These are phyloP conservation scores for Rubus parviflorus DNA, from an alignment of 306 rosid genomes.

Conservation along the genomic window DNA sequence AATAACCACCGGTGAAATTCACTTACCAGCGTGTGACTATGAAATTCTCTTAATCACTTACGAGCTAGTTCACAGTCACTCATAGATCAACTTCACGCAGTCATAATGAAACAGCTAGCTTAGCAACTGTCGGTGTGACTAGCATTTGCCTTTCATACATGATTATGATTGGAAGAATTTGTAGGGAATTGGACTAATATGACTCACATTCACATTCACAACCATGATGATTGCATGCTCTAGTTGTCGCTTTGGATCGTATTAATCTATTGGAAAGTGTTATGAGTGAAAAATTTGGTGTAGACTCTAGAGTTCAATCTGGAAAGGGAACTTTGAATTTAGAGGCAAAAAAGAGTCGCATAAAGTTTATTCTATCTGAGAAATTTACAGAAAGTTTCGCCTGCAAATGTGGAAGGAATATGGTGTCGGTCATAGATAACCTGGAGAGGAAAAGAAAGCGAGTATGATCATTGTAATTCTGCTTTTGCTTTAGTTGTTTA, in stretches of 20 bases:
- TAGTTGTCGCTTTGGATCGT: not conserved
- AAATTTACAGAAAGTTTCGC: not conserved
- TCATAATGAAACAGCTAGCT: not conserved
- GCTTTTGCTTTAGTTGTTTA: not conserved
- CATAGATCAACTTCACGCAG: too few species aligned
- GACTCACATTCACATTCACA: not conserved
- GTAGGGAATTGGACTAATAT: not conserved
- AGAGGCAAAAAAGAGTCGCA: not conserved
- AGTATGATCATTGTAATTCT: not conserved
- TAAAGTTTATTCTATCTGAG: not conserved
- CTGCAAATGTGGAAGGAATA: constrained; percentile 14
- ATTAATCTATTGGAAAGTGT: not conserved
- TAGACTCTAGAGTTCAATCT: not conserved
- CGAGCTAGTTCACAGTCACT: too few species aligned
- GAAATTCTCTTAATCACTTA: too few species aligned
- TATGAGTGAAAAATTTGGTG: not conserved
- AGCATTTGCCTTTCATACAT: not conserved
- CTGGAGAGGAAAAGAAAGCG: not conserved
- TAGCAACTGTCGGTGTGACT: not conserved
- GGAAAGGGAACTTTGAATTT: not conserved
- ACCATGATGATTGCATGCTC: not conserved
- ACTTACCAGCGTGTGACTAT: too few species aligned
- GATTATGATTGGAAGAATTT: not conserved
- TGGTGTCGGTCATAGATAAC: constrained; percentile 1
- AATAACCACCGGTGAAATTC: too few species aligned